Percentiles rank a stretch among this genome's conserved stretches.
Evolutionary conservation across 2,329 filamentous ascomycete genomes (phyloP).

Genomic region (Talaromyces piceae): DNA sequence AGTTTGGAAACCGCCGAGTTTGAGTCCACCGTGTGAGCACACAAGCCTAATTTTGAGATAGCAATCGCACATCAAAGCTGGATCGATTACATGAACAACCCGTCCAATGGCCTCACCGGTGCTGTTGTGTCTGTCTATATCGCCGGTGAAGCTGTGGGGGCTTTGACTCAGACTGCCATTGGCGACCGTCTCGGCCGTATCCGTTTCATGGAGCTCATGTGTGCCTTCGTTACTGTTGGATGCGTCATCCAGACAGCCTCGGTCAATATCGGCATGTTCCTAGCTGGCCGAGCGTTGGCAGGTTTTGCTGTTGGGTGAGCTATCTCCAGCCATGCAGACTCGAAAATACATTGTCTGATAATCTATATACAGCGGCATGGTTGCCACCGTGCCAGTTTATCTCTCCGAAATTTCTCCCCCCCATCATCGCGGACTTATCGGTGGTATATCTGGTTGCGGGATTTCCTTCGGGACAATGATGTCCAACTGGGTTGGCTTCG

Average conservation of each 20-base stretch:
- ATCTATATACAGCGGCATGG: constrained; percentile 34
- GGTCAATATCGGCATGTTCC: constrained; percentile 49
- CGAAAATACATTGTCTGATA: background rate
- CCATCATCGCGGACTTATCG: constrained; percentile 45
- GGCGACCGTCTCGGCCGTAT: constrained; percentile 49
- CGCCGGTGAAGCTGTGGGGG: constrained; percentile 51
- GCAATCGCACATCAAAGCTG: constrained; percentile 54
- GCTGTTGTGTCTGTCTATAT: constrained; percentile 53
- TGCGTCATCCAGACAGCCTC: constrained; percentile 48
- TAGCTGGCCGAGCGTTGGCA: constrained; percentile 43
- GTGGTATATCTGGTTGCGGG: constrained; percentile 47
- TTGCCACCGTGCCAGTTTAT: constrained; percentile 49
- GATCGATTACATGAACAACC: constrained; percentile 52
- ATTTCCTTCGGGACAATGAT: constrained; percentile 51
- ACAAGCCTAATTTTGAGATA: constrained; percentile 14
- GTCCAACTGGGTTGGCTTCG: constrained; percentile 53
- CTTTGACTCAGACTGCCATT: constrained; percentile 46
- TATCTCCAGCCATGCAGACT: background rate
- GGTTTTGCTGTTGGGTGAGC: constrained; percentile 42
- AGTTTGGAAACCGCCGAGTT: constrained; percentile 15
- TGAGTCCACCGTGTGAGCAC: background rate
- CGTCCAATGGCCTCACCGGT: constrained; percentile 49
- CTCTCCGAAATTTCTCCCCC: constrained; percentile 48
- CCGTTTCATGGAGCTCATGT: constrained; percentile 49
- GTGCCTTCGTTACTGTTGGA: constrained; percentile 48